Base-by-base conservation (phyloP, 176 grass and related monocot genomes). In the Oryza officinalis region DNA sequence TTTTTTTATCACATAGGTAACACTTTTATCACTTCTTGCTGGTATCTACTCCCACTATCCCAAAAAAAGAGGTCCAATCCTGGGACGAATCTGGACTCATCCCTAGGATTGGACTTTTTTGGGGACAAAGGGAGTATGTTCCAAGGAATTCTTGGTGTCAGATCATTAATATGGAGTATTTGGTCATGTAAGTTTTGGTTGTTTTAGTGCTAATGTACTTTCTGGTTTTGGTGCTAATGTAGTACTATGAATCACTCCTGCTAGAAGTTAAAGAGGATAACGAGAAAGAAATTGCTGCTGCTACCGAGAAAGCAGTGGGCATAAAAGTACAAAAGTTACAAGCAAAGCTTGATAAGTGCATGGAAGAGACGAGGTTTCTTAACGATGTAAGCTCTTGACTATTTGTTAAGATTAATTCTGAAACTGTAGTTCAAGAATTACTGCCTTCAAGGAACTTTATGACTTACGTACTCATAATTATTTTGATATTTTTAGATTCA, bases 241-340 rank as follows among this genome's bases (percentile, higher is more conserved):
- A 98, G 96, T 90, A 98, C 73, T 98, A 88, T 59, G 96, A 95
- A 73, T 89, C 91, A 64, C 80, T 93, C 86, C 70, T 98, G 78
- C 83, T 89, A 43, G 91, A 98, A 87, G 49, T 81, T 59, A 98
- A 95, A 71, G 93, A 98, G 72, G 93, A 90, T 69, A 87, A 76
- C 10, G 96, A 95, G 81, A 87, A 77, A 82, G 83, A 95, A 87
- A 90, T 94, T 47, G 79, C 80, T 79, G 70, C 75, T 80, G 87
- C 89, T 59, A 65, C 67, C 76, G 81, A 90, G 44, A 98, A 94
- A 76, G 66, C 89, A 71, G 2, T 88, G 77, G 72, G 63, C 68
- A 59, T 77, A 80, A 95, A 95, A 81, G 37, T 46, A 25, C 91
- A 91, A 49, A 98, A 92, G 84, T 83, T 94, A 63, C 85, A 94